Base-by-base conservation (phyloP, 2,329 filamentous ascomycete genomes). In the Trichoderma atrobrunneum region DNA sequence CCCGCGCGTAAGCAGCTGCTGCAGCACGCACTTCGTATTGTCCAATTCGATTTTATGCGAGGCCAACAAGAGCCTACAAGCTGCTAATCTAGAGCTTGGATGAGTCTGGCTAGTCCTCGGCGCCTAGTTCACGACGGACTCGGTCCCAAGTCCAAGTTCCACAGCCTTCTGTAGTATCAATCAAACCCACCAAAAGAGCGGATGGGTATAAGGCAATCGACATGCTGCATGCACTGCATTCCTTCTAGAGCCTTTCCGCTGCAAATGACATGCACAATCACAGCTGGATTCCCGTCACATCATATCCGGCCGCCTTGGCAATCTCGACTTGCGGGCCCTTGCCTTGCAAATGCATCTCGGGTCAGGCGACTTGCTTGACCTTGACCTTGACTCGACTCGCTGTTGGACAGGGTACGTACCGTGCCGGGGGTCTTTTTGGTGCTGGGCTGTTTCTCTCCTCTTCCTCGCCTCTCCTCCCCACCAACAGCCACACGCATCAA, bases 351-450 rank as follows among this genome's bases (percentile, higher is more conserved):
- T 48, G 65, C 54, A 68, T 68, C 36, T 68, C 34, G 11, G 66
- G 66, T 69, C 66, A 69, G 66, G 66, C 66, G 66, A 69, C 66
- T 67, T 67, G 51, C n/a, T 34, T 43, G 34, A 39, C 24, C 32
- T 43, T 16, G 21, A 28, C 26, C 24, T 28, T 30, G 64, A 65
- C 28, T 67, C 21, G 64, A 59, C 64, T 67, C 30, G 48, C 30
- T 26, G 21, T 60, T 60, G 65, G 26, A 21, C 66, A 51, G 56
- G 66, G 66, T 69, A 69, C 66, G 66, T 69, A 69, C 66, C 56
- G 56, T 34, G 66, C 36, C 56, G 30, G 66, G 56, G 56, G 54
- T 26, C 34, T n/a, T 32, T 10, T 60, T 51, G 14, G n/a, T 32
- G 63, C 28, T 16, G 56, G 28, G 51, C 67, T 36, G 59, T 28